A percentile compares a stretch with the other conserved stretches of the same genome.
These are phyloP conservation scores for Rhynchosporium secalis DNA, from an alignment of 2,329 filamentous ascomycete genomes.

Conservation along the genomic window DNA sequence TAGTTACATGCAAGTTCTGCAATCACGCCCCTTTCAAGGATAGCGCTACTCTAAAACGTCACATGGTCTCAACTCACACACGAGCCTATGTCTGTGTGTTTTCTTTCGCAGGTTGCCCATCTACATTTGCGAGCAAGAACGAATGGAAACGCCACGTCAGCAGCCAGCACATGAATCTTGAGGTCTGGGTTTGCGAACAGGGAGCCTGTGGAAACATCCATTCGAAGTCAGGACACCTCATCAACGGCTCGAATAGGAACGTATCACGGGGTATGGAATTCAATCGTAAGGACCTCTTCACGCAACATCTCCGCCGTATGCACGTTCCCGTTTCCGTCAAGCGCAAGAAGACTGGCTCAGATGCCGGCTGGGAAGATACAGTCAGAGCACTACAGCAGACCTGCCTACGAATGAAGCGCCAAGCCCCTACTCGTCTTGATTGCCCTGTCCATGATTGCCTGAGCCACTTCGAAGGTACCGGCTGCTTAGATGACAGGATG, in stretches of 20 bases:
- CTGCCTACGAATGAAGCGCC: slow-evolving; percentile 62
- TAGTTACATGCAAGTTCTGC: slow-evolving; percentile 29
- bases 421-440: slow-evolving; percentile 57
- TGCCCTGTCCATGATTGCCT: slow-evolving; percentile 66
- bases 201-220: slow-evolving; percentile 34
- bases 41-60: slow-evolving; percentile 47
- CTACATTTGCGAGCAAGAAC: slow-evolving; percentile 78
- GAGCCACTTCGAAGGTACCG: slow-evolving; percentile 57
- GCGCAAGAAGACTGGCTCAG: slow-evolving; percentile 36
- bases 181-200: slow-evolving; percentile 69
- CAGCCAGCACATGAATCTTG: slow-evolving; percentile 74
- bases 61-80: slow-evolving; percentile 50
- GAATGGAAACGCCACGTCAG: slow-evolving; percentile 92
- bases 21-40: slow-evolving; percentile 47
- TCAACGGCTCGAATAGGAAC: slow-evolving; percentile 14
- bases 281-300: slow-evolving; percentile 90
- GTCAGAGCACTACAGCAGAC: slow-evolving; percentile 57
- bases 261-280: slow-evolving; percentile 49
- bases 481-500: slow-evolving; percentile 78
- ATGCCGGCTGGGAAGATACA: slow-evolving; percentile 50
- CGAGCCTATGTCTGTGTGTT: slow-evolving; percentile 77
- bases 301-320: slow-evolving; percentile 85
- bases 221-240: slow-evolving; percentile 10
- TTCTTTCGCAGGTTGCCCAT: slow-evolving; percentile 70
- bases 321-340: slow-evolving; percentile 57